phyloP scores from a whole-genome alignment of 2,329 filamentous ascomycete species.

The Pestalotiopsis sp. region DNA sequence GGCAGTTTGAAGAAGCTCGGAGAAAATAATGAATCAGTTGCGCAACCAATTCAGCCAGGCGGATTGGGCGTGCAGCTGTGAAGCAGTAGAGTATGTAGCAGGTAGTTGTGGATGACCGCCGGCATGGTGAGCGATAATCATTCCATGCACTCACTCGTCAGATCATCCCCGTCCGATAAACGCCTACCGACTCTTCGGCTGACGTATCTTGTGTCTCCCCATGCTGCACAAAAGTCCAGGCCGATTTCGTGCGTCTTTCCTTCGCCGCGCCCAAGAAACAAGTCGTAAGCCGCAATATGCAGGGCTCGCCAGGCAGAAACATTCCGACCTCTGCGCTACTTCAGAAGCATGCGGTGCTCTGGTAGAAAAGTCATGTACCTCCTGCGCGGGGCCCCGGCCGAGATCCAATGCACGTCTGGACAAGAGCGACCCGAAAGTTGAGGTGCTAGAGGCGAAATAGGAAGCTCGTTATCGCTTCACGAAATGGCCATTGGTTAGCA shows the following conservation, averaged over 20 bases:
- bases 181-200: background rate
- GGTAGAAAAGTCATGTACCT: background rate
- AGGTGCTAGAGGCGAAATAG: constrained; percentile 6
- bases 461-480: background rate
- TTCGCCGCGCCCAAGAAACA: background rate
- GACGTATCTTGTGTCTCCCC: background rate
- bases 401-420: background rate
- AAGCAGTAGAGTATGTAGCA: background rate
- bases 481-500: background rate
- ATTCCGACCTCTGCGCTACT: background rate
- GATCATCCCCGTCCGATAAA: background rate
- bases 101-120: too few relatives aligned
- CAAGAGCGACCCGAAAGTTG: background rate
- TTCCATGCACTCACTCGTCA: background rate
- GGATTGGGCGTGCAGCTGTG: background rate
- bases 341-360: background rate
- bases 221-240: background rate
- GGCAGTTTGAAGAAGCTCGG: background rate
- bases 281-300: background rate
- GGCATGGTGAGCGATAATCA: background rate
- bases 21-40: background rate
- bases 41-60: background rate
- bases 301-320: background rate
- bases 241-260: background rate
- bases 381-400: background rate